These are phyloP conservation scores for Spatholobus suberectus DNA, from an alignment of 306 rosid species.

Conservation along the genomic window DNA sequence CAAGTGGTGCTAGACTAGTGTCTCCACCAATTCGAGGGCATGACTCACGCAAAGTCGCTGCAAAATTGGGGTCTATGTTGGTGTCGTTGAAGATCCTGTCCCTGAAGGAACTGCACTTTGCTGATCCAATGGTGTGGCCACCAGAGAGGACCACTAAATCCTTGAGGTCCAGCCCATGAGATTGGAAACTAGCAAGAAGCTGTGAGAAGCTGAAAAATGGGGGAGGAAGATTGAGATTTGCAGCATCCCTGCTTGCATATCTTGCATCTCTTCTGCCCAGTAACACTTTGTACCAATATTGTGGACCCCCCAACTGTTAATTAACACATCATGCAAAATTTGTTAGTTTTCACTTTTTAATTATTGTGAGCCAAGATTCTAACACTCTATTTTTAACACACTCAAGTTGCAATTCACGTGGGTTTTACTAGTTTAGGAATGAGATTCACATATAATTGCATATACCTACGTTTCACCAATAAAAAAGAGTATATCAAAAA, in stretches of 20 bases:
- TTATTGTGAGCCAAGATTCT: too few relatives aligned
- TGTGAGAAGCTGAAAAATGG: slow-evolving; percentile 37
- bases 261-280: slow-evolving; percentile 60
- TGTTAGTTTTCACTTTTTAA: background rate
- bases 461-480: too few relatives aligned
- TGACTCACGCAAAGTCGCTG: slow-evolving; percentile 1
- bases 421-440: too few relatives aligned
- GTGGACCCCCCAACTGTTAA: slow-evolving; percentile 50
- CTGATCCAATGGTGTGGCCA: slow-evolving; percentile 55
- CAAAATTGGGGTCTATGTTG: slow-evolving; percentile 42
- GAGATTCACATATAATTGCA: too few relatives aligned
- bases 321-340: background rate
- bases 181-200: slow-evolving; percentile 41
- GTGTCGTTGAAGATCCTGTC: slow-evolving; percentile 49
- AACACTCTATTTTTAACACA: background rate
- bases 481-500: background rate
- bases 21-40: slow-evolving; percentile 34
- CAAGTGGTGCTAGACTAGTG: slow-evolving; percentile 31
- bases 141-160: slow-evolving; percentile 61
- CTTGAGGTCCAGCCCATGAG: slow-evolving; percentile 48
- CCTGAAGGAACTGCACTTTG: slow-evolving; percentile 41
- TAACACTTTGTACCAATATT: slow-evolving; percentile 48
- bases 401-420: background rate
- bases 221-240: slow-evolving; percentile 49
- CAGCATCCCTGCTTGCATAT: slow-evolving; percentile 48